Evolutionary conservation across 2,329 filamentous ascomycete genomes (phyloP), one percentile per base, ranked within the genome.

Genomic region (Sordariomycetes sp.): DNA sequence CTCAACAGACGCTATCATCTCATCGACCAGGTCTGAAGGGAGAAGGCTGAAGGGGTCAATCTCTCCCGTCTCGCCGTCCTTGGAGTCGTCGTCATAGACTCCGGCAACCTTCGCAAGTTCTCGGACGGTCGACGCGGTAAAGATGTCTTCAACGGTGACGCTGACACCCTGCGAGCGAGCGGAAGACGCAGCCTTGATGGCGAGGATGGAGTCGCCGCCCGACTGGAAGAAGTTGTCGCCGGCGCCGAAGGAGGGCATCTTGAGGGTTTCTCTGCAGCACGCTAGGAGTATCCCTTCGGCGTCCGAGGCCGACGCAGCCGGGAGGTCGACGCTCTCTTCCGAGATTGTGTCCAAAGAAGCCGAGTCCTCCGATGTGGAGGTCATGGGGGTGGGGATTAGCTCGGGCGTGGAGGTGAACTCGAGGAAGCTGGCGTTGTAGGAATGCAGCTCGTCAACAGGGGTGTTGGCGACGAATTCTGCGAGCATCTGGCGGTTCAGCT

Each of bases 131-230:
- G 76, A 75, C 52, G 73, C 69, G n/a, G 67, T 70, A 58, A 80
- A 79, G 40, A 78, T 72, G 54, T 70, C 70, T 3, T 72, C 72
- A 1, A 80, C 76, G 1, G 73, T 76, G 43, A 79, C 61, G 1
- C 67, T 59, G 3, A 79, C 61, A 5, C 70, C 69, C 16, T 67
- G 63, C 2, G 67, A 69, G 55, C 74, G 69, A 4, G 76, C 74
- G 18, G 71, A 69, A 1, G 76, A 71, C 1, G 79, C 74, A 2
- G 80, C 69, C 57, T 70, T 75, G 77, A 80, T 80, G 2, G 77
- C 77, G 18, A 72, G 69, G 2, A 80, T 68, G 0, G 78, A 81
- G 65, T 81, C 77, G 7, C 79, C 77, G 1, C 76, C 77, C 1
- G 79, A 67, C 1, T 68, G 68, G 63, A 79, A 76, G 68, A 79